Percentiles rank a stretch among this genome's conserved stretches.
phyloP scores from a whole-genome alignment of 192 early-diverging fungal genomes.

The Dimargaris verticillata region DNA sequence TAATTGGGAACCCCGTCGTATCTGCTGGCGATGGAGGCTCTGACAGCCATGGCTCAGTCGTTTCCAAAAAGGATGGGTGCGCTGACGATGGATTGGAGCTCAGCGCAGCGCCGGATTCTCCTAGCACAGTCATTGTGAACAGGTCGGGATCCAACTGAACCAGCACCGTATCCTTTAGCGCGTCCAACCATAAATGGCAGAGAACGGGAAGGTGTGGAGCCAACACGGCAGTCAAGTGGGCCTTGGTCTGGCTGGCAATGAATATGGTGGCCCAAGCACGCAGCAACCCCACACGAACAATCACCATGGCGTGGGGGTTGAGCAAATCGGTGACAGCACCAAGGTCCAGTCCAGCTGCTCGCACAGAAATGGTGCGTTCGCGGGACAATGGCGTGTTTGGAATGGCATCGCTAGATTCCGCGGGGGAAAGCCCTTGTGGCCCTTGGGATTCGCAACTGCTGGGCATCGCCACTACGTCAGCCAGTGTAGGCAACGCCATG shows the following conservation, averaged over 20 bases:
- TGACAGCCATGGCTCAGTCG: neutral
- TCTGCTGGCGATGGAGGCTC: neutral
- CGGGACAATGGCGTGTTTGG: neutral
- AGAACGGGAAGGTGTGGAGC: neutral
- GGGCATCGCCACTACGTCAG: neutral
- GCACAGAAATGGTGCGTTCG: conserved; percentile 10
- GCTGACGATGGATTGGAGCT: neutral
- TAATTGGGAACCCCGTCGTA: neutral
- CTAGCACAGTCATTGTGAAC: neutral
- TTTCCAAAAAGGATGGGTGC: neutral
- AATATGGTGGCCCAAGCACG: conserved; percentile 9
- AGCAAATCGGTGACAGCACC: conserved; percentile 1
- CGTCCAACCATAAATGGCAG: conserved; percentile 4
- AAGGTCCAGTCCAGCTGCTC: neutral
- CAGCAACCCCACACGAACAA: conserved; percentile 4
- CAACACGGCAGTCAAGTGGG: neutral
- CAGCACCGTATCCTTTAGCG: conserved; percentile 6
- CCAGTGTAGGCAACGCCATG: neutral
- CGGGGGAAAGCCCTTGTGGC: neutral
- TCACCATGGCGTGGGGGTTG: conserved; percentile 6
- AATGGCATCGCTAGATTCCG: neutral
- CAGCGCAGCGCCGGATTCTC: neutral
- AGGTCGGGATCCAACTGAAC: conserved; percentile 1
- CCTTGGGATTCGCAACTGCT: too few relatives aligned
- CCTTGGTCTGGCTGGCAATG: neutral